Conservation (phyloP, 1,284 basidiomycete genomes). For the Marasmius fiardii region DNA sequence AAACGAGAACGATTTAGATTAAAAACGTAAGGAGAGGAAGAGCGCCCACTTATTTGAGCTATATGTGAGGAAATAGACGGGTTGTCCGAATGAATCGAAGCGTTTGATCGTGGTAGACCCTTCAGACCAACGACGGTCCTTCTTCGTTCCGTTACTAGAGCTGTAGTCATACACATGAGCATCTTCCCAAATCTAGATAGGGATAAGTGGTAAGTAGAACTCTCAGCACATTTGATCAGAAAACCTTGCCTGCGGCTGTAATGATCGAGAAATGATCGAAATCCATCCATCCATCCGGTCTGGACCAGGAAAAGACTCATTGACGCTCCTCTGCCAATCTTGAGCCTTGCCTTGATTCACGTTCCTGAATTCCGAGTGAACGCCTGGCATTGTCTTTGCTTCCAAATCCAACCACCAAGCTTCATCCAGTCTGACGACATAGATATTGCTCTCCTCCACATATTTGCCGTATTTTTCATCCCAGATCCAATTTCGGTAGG, state of each 20-base stretch:
- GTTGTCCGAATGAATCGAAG: conserved; percentile 1
- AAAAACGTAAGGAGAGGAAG: no score
- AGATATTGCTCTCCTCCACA: conserved; percentile 9
- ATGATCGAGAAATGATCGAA: conserved; percentile 3
- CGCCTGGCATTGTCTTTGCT: conserved; percentile 5
- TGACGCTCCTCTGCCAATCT: background rate
- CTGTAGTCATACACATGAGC: conserved; percentile 7
- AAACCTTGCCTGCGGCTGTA: conserved; percentile 5
- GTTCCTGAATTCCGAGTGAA: conserved; percentile 4
- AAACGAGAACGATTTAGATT: background rate
- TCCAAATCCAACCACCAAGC: conserved; percentile 5
- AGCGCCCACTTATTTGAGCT: conserved; percentile 8
- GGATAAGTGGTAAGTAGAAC: background rate
- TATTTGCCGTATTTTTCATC: conserved; percentile 6
- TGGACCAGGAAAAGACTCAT: conserved; percentile 5
- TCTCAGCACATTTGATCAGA: background rate
- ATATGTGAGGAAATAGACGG: conserved; percentile 8
- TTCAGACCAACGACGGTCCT: conserved; percentile 6
- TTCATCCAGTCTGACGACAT: conserved; percentile 6
- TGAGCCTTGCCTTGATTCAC: conserved; percentile 3
- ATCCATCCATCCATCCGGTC: conserved; percentile 8
- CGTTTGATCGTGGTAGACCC: conserved; percentile 8
- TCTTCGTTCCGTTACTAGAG: conserved; percentile 2
- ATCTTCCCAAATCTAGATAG: conserved; percentile 6
- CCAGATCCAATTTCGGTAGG: conserved; percentile 9